These are phyloP conservation scores for Cochlearia excelsa DNA, from an alignment of 345 rosid genomes.

Conservation along the genomic window DNA sequence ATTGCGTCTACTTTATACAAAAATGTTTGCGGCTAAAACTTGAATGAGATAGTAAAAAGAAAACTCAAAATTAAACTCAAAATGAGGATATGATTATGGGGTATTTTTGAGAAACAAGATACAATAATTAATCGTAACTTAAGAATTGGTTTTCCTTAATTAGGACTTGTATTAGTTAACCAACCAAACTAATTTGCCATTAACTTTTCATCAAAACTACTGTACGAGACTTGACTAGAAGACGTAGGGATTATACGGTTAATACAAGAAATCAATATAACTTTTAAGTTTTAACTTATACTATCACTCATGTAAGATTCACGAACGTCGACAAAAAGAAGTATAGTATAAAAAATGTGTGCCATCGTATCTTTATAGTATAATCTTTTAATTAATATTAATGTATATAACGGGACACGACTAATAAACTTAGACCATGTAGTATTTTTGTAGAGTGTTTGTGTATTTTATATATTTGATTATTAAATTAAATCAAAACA, in stretches of 20 bases:
- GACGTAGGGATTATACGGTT: no score
- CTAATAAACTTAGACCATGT: no score
- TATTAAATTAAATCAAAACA: no score
- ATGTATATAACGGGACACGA: no score
- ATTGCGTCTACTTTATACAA: neutral
- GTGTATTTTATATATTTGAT: no score
- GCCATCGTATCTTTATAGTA: no score
- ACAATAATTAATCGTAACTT: constrained; percentile 5
- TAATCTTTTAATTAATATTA: no score
- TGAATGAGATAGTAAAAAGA: neutral
- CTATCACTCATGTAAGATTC: neutral
- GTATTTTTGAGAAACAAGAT: neutral
- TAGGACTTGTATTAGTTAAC: constrained; percentile 39
- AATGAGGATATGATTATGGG: constrained; percentile 1
- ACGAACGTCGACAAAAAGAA: neutral
- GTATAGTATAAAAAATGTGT: neutral
- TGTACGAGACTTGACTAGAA: no score
- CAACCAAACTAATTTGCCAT: constrained; percentile 27
- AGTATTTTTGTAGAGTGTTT: no score
- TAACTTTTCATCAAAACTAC: neutral
- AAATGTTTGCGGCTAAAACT: constrained; percentile 2
- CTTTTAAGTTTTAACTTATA: neutral
- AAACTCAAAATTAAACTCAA: constrained; percentile 4
- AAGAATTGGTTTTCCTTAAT: constrained; percentile 13
- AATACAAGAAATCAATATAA: no score